A percentile compares a stretch with the other conserved stretches of the same genome.
Evolutionary conservation across 1,139 yeast species (phyloP).

Genomic region (Scheffersomyces titani): DNA sequence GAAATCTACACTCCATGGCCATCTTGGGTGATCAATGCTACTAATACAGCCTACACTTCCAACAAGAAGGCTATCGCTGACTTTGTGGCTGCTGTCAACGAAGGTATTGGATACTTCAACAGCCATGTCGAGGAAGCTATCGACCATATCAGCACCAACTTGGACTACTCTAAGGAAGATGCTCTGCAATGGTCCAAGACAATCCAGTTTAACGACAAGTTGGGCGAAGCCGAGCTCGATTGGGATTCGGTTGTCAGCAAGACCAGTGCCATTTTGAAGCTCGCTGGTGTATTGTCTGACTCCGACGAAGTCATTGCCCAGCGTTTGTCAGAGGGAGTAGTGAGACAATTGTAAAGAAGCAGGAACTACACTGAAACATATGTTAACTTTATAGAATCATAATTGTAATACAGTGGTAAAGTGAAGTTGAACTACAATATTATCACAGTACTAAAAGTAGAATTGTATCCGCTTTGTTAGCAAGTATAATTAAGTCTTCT

Average conservation of each 20-base stretch:
- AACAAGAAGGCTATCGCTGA: conserved; percentile 30
- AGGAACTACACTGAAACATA: neutral
- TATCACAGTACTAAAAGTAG: neutral
- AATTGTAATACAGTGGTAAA: neutral
- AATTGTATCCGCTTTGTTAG: no score
- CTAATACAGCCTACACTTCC: conserved; percentile 31
- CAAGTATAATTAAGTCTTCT: no score
- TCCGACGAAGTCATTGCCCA: conserved; percentile 27
- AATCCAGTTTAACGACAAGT: conserved; percentile 58
- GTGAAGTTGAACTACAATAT: neutral
- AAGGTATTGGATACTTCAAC: conserved; percentile 69
- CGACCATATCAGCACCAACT: conserved; percentile 59
- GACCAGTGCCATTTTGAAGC: conserved; percentile 57
- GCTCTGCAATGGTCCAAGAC: conserved; percentile 80
- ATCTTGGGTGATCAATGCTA: conserved; percentile 79
- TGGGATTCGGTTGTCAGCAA: conserved; percentile 53
- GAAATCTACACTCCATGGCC: conserved; percentile 97
- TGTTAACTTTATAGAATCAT: neutral
- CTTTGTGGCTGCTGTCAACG: conserved; percentile 56
- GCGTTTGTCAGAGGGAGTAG: conserved; percentile 33
- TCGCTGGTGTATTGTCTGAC: conserved; percentile 60
- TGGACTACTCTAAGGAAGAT: conserved; percentile 78
- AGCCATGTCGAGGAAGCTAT: conserved; percentile 65
- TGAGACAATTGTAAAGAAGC: conserved; percentile 4
- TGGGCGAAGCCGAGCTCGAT: conserved; percentile 47